Evolutionary conservation across 1,284 basidiomycete genomes (phyloP), one percentile per base, ranked within the genome.

Genomic region (Peniophora sp.): DNA sequence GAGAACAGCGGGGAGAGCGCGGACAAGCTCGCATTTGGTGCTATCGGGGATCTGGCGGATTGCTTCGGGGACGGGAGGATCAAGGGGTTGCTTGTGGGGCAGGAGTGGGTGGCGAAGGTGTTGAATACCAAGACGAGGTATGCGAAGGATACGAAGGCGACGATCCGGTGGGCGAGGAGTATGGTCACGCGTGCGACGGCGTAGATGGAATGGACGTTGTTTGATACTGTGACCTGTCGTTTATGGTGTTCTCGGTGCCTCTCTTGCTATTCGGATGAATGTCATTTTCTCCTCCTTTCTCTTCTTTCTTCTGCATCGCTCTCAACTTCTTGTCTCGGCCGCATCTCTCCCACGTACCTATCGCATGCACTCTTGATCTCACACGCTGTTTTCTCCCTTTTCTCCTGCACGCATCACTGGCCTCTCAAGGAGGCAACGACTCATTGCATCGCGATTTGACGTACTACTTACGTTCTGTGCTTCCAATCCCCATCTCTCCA

Each of bases 21-120:
- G 48, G 75, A 89, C 59, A 84, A 86, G 58, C 71, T 92, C 32
- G 79, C 81, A 3, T 85, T 89, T 55, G 94, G 94, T 35, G 75
- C 97, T 22, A 73, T 99, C 51, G 97, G 97, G 53, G 96, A 99
- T 64, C 75, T 99, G 43, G 95, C 93, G 1, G 91, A 94, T 61
- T 78, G 83, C 17, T 97, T 89, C 77, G 78, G 85, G 44, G 74
- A 78, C 54, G 86, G 87, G 32, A 79, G 93, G 60, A 79, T 97
- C 64, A 91, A 92, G 71, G 83, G 85, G 46, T 66, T 84, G 49
- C 71, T 99, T 50, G 75, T 92, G 46, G 73, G 81, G 41, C 15
- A 5, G n/a, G 83, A 86, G 37, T 97, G 95, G 93, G 77, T 99
- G 49, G 79, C 80, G 2, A 72, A 75, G 17, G 86, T 92, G 56